Conservation (phyloP, 306 rosid species). For the Vigna angularis region DNA sequence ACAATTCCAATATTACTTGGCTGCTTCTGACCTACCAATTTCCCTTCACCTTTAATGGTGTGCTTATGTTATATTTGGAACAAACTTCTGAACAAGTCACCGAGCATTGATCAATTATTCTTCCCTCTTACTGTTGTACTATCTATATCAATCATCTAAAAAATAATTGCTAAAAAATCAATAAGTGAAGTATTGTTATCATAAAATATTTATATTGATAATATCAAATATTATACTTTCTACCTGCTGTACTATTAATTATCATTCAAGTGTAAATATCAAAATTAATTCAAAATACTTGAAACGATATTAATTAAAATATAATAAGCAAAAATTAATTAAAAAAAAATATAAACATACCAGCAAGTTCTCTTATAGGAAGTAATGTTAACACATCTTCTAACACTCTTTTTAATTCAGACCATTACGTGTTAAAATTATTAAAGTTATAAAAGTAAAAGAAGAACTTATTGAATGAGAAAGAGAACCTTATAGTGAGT, state of each 20-base stretch:
- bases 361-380: too few relatives aligned
- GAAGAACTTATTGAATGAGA: too few relatives aligned
- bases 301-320: too few relatives aligned
- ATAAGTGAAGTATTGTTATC: neutral
- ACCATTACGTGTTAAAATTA: too few relatives aligned
- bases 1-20: neutral
- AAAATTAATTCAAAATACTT: too few relatives aligned
- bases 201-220: neutral
- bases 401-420: too few relatives aligned
- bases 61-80: neutral
- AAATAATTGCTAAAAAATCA: neutral
- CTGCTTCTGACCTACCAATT: constrained; percentile 33
- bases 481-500: too few relatives aligned
- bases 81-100: neutral
- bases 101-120: constrained; percentile 11
- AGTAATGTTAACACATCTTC: too few relatives aligned
- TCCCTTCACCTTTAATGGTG: constrained; percentile 7
- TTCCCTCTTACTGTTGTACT: neutral
- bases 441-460: too few relatives aligned
- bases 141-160: neutral
- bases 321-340: too few relatives aligned
- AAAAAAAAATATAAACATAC: too few relatives aligned
- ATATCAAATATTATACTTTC: neutral
- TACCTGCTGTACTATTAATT: neutral
- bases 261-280: neutral